Base-by-base conservation (phyloP, 2,329 filamentous ascomycete genomes). In the Thelonectria discophora region DNA sequence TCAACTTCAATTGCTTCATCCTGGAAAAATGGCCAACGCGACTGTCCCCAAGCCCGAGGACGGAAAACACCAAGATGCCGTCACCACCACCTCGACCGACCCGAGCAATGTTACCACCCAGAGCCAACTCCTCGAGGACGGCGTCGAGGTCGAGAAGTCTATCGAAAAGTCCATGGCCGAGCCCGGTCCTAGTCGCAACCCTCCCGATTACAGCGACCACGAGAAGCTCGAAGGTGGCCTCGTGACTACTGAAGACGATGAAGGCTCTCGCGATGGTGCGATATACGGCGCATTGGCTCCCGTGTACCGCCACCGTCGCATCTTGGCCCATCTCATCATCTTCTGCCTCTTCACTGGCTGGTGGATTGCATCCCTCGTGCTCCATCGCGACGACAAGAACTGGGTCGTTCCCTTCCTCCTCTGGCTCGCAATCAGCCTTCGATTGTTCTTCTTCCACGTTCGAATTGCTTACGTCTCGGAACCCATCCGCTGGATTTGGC, bases 401-500 rank as follows among this genome's bases (percentile, higher is more conserved):
- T 97, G 93, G 93, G 78, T 96, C 58, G 86, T 94, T 51, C 93
- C 93, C 0, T 95, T 96, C 78, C 82, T 97, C 52, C 74, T 97
- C 48, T 97, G 90, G 82, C 85, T 97, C 47, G 84, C 81, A 67
- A 88, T 96, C 69, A 87, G 86, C 11, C 80, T 95, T 52, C 90
- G 93, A 34, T 75, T 97, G 50, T 66, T 96, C 73, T 90, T 90
- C 74, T 86, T 91, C 77, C 88, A 92, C 73, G 79, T 94, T 3
- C 88, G 91, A 1, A 86, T 89, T 68, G 84, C 84, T 42, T 80
- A 90, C 67, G 77, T 93, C 66, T 88, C 87, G 62, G 84, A 80
- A 63, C 90, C 90, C 2, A 86, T 92, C 77, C 84, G 86, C 69
- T 87, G 81, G 65, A 73, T 87, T 21, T 96, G 92, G 91, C 81